Percentiles rank a stretch among this genome's conserved stretches.
Evolutionary conservation across 805 yeast species (phyloP).

Genomic region (Suhomyces xylopsoci): DNA sequence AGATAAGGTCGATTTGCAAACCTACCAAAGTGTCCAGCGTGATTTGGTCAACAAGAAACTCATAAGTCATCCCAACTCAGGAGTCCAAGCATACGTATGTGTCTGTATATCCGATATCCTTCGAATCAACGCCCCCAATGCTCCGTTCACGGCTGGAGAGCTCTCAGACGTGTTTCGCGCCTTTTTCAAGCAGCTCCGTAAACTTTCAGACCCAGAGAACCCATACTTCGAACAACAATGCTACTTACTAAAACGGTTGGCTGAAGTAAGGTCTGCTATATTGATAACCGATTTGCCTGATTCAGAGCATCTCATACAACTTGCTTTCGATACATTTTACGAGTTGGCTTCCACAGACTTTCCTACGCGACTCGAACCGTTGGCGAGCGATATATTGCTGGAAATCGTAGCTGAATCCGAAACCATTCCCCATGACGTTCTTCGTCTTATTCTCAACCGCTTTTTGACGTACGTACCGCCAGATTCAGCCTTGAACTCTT

Average conservation of each 20-base stretch:
- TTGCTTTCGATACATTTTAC: conserved; percentile 62
- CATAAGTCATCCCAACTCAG: conserved; percentile 56
- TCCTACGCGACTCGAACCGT: conserved; percentile 53
- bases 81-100: conserved; percentile 66
- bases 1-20: conserved; percentile 47
- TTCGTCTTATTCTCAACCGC: conserved; percentile 63
- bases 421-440: conserved; percentile 54
- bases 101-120: conserved; percentile 75
- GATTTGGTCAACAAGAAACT: conserved; percentile 60
- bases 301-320: conserved; percentile 50
- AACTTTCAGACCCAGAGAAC: conserved; percentile 51
- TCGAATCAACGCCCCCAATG: conserved; percentile 82
- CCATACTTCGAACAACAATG: conserved; percentile 62
- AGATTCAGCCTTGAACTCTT: conserved; percentile 16
- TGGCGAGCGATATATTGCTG: conserved; percentile 66
- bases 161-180: conserved; percentile 64
- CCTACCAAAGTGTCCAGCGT: conserved; percentile 41
- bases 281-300: conserved; percentile 72
- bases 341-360: conserved; percentile 45
- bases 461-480: conserved; percentile 37
- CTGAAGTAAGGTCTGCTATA: conserved; percentile 73
- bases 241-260: conserved; percentile 61
- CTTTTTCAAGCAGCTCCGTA: conserved; percentile 60
- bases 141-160: conserved; percentile 71
- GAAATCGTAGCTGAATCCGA: conserved; percentile 74